Conservation (phyloP, 164 flowering plant genomes). For the Liriodendron chinense region DNA sequence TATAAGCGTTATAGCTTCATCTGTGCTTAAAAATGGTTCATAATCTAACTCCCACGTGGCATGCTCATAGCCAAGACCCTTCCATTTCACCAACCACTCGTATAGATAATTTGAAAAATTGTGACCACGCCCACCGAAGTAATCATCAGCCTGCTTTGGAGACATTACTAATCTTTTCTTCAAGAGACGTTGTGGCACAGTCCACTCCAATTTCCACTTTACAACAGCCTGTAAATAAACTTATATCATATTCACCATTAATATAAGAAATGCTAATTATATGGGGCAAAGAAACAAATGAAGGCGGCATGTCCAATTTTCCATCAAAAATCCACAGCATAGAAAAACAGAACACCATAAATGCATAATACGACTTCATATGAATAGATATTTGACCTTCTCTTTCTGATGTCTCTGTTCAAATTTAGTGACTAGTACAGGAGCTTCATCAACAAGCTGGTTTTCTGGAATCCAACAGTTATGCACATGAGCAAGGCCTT, state of each 20-base stretch:
- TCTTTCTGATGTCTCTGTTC: constrained; percentile 25
- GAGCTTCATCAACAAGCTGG: constrained; percentile 51
- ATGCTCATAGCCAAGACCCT: constrained; percentile 65
- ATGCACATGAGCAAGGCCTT: constrained; percentile 76
- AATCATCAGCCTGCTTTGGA: constrained; percentile 19
- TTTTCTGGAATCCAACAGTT: constrained; percentile 65
- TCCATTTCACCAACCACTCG: constrained; percentile 95
- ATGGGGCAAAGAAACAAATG: neutral
- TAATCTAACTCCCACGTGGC: constrained; percentile 76
- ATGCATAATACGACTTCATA: neutral
- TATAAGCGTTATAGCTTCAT: constrained; percentile 43
- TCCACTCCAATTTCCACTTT: constrained; percentile 60
- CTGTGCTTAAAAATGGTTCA: constrained; percentile 41
- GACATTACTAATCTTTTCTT: constrained; percentile 42
- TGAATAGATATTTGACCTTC: constrained; percentile 5
- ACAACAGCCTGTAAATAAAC: constrained; percentile 23
- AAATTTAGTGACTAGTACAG: constrained; percentile 46
- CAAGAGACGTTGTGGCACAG: constrained; percentile 60
- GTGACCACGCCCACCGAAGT: neutral
- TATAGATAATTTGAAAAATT: neutral
- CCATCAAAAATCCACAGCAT: neutral
- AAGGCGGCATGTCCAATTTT: neutral
- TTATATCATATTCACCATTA: neutral
- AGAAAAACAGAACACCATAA: neutral
- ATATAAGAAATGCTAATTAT: neutral